These are phyloP conservation scores for Fusarium pseudocircinatum DNA, from an alignment of 2,329 filamentous ascomycete genomes.

Conservation along the genomic window DNA sequence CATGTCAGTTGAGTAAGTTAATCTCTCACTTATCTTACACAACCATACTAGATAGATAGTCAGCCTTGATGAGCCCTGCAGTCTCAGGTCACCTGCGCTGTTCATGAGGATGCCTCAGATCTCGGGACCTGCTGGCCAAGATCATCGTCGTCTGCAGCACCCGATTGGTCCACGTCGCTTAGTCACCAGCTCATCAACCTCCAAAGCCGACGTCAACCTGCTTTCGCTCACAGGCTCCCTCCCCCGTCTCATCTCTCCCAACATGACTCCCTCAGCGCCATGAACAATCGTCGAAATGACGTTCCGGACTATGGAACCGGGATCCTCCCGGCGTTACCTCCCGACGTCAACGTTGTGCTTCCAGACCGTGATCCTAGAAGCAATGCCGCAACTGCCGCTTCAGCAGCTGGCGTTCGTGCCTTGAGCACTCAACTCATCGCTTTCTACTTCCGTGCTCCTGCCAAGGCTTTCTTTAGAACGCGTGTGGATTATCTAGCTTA, in stretches of 20 bases:
- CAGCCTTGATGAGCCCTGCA: not conserved
- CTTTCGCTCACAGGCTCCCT: not conserved
- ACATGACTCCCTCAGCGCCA: constrained; percentile 48
- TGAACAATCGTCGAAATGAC: constrained; percentile 49
- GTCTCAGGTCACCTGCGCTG: constrained; percentile 6
- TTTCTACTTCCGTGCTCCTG: constrained; percentile 91
- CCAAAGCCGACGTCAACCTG: constrained; percentile 5
- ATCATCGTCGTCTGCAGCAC: not conserved
- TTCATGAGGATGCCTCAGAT: constrained; percentile 23
- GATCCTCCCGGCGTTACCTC: constrained; percentile 58
- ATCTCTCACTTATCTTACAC: too few relatives aligned
- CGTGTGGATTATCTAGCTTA: constrained; percentile 83
- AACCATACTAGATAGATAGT: not conserved
- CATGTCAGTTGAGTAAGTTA: fast-evolving
- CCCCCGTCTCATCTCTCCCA: constrained; percentile 8
- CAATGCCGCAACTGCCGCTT: constrained; percentile 75
- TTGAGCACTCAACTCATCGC: constrained; percentile 84
- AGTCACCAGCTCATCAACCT: constrained; percentile 31
- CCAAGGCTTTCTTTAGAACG: constrained; percentile 92
- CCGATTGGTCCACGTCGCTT: constrained; percentile 35
- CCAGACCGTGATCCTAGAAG: constrained; percentile 60
- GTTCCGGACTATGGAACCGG: constrained; percentile 42
- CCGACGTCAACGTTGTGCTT: constrained; percentile 51
- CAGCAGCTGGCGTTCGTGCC: constrained; percentile 84
- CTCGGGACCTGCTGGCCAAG: constrained; percentile 10